Evolutionary conservation across 441 rosid genomes (phyloP).

Genomic region (Adansonia grandidieri): DNA sequence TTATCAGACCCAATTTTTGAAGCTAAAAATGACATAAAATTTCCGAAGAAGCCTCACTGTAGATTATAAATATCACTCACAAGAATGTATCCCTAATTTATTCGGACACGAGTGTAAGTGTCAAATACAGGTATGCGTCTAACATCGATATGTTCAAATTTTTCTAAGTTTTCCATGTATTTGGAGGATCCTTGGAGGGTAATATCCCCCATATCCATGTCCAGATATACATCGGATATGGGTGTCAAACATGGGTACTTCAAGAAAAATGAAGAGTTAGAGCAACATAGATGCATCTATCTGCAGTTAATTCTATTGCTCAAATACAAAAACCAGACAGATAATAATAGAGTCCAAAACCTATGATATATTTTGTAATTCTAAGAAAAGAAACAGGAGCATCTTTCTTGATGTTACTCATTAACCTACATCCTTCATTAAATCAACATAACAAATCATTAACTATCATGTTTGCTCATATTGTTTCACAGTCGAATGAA

Average conservation of each 20-base stretch:
- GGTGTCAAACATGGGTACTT: too few species aligned
- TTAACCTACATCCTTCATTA: neutral
- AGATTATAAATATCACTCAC: neutral
- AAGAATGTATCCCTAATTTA: neutral
- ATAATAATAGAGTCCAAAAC: neutral
- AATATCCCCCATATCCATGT: too few species aligned
- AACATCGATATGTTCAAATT: too few species aligned
- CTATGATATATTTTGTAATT: neutral
- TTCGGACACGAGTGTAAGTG: too few species aligned
- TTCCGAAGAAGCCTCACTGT: neutral
- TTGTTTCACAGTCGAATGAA: neutral
- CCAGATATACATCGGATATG: too few species aligned
- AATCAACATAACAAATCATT: neutral
- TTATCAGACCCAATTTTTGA: neutral
- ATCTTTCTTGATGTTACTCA: neutral
- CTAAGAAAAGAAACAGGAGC: neutral
- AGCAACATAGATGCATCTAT: neutral
- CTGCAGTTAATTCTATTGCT: neutral
- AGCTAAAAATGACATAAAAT: neutral
- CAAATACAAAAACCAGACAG: neutral
- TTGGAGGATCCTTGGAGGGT: too few species aligned
- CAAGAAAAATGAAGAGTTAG: too few species aligned
- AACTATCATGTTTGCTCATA: neutral
- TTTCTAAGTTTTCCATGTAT: too few species aligned
- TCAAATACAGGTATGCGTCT: too few species aligned